Evolutionary conservation across 495 filamentous ascomycete species (phyloP).

Genomic region (Penicillium simplicissimum): DNA sequence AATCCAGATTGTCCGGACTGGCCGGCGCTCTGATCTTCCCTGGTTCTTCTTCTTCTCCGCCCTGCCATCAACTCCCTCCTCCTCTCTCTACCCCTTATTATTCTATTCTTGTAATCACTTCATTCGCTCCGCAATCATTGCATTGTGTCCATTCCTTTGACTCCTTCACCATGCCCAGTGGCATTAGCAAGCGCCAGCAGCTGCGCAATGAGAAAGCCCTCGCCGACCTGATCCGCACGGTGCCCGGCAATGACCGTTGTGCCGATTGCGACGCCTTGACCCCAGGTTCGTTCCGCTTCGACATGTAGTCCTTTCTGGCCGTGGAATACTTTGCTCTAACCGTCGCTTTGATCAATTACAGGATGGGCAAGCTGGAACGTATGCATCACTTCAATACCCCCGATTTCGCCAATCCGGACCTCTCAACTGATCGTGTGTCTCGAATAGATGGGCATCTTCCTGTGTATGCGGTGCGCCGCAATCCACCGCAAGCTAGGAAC

Average conservation of each 20-base stretch:
- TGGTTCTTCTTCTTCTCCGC: slow-evolving; percentile 20
- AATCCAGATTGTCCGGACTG: slow-evolving; percentile 3
- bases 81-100: not conserved
- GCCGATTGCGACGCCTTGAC: slow-evolving; percentile 91
- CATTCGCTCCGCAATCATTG: slow-evolving; percentile 15
- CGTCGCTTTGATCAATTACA: slow-evolving; percentile 33
- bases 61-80: slow-evolving; percentile 4
- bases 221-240: slow-evolving; percentile 83
- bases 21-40: slow-evolving; percentile 3
- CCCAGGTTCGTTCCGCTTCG: slow-evolving; percentile 65
- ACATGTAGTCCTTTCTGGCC: not conserved
- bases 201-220: slow-evolving; percentile 91
- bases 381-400: slow-evolving; percentile 41
- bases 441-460: slow-evolving; percentile 83
- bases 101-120: not conserved
- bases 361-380: slow-evolving; percentile 99
- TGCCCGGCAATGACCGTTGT: slow-evolving; percentile 91
- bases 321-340: not conserved
- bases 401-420: slow-evolving; percentile 22
- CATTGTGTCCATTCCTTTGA: slow-evolving; percentile 25
- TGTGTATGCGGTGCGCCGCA: slow-evolving; percentile 96
- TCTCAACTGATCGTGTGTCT: slow-evolving; percentile 26
- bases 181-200: slow-evolving; percentile 89
- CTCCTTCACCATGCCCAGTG: slow-evolving; percentile 49
- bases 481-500: slow-evolving; percentile 96